Conservation (phyloP, 2,329 filamentous ascomycete genomes). For the Microdochium nivale region DNA sequence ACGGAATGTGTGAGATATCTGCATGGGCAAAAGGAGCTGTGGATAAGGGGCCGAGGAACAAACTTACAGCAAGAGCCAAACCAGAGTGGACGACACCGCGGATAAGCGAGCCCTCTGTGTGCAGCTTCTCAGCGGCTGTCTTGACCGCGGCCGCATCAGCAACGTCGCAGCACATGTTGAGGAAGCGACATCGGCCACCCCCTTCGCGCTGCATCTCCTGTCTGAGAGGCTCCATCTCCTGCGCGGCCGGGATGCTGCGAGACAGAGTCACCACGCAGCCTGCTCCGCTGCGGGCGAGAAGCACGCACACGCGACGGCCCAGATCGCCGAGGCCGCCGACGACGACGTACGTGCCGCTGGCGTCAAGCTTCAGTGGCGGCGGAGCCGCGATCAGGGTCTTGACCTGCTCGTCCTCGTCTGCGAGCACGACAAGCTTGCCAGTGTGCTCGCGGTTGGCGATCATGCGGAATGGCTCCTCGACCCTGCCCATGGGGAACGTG, state of each 20-base stretch:
- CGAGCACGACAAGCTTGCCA: neutral
- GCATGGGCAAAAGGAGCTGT: neutral
- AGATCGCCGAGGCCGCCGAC: slow-evolving; percentile 1
- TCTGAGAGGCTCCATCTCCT: neutral
- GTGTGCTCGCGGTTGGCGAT: neutral
- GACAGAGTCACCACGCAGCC: neutral
- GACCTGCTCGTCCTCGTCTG: neutral
- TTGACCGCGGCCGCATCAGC: neutral
- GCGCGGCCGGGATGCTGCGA: neutral
- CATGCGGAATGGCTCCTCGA: neutral
- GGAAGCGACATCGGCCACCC: neutral
- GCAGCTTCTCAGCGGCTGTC: neutral
- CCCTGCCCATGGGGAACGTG: neutral
- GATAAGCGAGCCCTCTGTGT: neutral
- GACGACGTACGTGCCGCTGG: neutral
- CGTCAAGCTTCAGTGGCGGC: neutral
- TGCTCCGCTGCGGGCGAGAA: slow-evolving; percentile 13
- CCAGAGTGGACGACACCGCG: neutral
- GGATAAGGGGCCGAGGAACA: too few relatives aligned
- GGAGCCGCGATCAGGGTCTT: neutral
- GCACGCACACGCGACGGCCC: slow-evolving; percentile 5
- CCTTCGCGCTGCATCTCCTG: neutral
- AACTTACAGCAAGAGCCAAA: neutral
- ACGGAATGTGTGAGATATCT: too few relatives aligned
- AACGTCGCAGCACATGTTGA: neutral